Conservation (phyloP, 2,329 filamentous ascomycete genomes). For the Pleoardoris graminearum region DNA sequence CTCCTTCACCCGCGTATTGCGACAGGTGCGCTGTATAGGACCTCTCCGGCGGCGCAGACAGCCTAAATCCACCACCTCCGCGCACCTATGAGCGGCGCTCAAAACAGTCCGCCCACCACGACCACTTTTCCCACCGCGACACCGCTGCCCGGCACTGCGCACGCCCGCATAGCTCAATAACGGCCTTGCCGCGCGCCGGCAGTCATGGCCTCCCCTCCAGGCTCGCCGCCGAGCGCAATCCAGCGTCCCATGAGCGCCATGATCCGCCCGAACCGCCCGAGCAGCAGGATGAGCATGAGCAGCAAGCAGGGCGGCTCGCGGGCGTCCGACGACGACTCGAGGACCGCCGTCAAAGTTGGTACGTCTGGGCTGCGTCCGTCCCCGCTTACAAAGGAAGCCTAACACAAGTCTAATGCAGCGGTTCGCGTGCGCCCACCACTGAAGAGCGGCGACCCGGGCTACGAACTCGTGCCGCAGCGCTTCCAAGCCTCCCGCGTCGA, state of each 20-base stretch:
- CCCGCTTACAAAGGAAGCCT: too few species aligned
- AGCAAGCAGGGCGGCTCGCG: conserved; percentile 77
- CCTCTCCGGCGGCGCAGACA: conserved; percentile 14
- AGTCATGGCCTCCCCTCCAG: conserved; percentile 44
- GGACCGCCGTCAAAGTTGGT: conserved; percentile 96
- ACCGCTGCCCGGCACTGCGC: conserved; percentile 15
- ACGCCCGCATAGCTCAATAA: conserved; percentile 12
- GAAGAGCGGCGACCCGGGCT: conserved; percentile 82
- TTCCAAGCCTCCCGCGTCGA: conserved; percentile 94
- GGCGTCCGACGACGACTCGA: conserved; percentile 85
- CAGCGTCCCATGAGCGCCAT: conserved; percentile 80
- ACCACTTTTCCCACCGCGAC: conserved; percentile 16
- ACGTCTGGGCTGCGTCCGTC: too few species aligned
- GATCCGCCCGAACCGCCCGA: conserved; percentile 75
- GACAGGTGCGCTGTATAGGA: conserved; percentile 10
- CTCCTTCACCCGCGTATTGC: neutral
- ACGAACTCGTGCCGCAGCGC: conserved; percentile 90
- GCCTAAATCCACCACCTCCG: conserved; percentile 20
- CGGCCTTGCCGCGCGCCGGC: conserved; percentile 30
- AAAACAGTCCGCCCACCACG: conserved; percentile 11
- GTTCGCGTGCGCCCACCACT: conserved; percentile 91
- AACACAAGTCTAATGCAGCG: conserved; percentile 58
- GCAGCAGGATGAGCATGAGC: conserved; percentile 81
- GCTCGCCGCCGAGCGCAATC: conserved; percentile 41
- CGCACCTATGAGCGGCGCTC: conserved; percentile 11